Evolutionary conservation across 192 early-diverging fungal species (phyloP).

Genomic region (Backusella circina): DNA sequence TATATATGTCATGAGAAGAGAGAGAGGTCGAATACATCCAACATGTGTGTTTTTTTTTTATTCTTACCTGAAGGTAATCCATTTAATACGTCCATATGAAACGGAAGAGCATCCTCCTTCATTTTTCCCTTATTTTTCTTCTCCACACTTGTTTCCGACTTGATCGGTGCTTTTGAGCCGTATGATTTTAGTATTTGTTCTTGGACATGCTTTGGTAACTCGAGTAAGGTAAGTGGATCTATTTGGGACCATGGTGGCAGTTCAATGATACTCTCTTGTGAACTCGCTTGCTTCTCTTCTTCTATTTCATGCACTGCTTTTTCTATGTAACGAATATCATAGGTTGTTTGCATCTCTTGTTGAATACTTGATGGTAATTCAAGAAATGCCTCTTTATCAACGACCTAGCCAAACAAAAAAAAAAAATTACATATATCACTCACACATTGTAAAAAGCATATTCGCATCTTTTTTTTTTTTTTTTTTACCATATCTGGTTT

Average conservation of each 20-base stretch:
- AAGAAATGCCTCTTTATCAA: background rate
- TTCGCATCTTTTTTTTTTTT: background rate
- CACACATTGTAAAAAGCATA: too few relatives aligned
- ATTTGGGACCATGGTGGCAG: slow-evolving; percentile 49
- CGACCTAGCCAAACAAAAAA: background rate
- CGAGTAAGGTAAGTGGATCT: slow-evolving; percentile 36
- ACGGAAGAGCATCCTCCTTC: background rate
- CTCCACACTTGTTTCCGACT: background rate
- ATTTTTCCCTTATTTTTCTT: background rate
- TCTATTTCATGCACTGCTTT: slow-evolving; percentile 17
- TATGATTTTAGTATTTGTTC: slow-evolving; percentile 27
- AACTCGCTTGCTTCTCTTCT: slow-evolving; percentile 15
- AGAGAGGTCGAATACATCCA: background rate
- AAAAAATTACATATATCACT: background rate
- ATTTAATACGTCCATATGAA: background rate
- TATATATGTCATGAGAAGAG: background rate
- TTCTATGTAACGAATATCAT: background rate
- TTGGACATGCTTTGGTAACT: slow-evolving; percentile 31
- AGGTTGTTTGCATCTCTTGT: slow-evolving; percentile 26
- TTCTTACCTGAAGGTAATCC: slow-evolving; percentile 12
- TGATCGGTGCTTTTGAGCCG: background rate
- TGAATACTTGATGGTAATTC: slow-evolving; percentile 28
- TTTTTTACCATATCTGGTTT: slow-evolving; percentile 10
- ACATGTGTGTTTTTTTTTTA: background rate
- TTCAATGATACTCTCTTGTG: slow-evolving; percentile 8